Conservation (phyloP, 495 filamentous ascomycete genomes). For the Talaromyces borbonicus region DNA sequence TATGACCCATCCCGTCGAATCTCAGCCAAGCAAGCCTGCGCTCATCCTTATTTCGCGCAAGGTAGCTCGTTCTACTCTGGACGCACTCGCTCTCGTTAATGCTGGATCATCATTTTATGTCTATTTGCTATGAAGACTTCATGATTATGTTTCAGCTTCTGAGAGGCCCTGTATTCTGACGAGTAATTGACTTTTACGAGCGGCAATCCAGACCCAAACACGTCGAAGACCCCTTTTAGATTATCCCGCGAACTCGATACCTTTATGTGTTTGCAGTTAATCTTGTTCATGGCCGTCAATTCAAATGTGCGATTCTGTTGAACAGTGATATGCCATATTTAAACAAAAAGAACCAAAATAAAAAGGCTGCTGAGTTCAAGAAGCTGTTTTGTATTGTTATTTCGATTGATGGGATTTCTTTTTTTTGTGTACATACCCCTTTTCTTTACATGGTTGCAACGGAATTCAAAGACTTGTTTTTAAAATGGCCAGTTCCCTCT, state of each 20-base stretch:
- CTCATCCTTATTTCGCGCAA: slow-evolving; percentile 85
- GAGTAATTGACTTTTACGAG: neutral
- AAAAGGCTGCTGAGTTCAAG: neutral
- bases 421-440: neutral
- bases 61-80: slow-evolving; percentile 46
- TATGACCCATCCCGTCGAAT: slow-evolving; percentile 92
- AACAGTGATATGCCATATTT: neutral
- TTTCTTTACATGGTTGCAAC: neutral
- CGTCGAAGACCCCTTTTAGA: too few relatives aligned
- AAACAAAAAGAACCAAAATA: neutral
- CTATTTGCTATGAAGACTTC: neutral
- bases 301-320: neutral
- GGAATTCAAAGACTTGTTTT: too few relatives aligned
- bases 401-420: slow-evolving; percentile 2
- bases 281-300: neutral
- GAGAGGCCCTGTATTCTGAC: neutral
- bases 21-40: slow-evolving; percentile 88
- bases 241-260: too few relatives aligned
- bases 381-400: slow-evolving; percentile 2
- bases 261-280: too few relatives aligned
- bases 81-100: slow-evolving; percentile 33
- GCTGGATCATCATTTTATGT: slow-evolving; percentile 13
- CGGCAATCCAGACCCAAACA: neutral
- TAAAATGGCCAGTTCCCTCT: too few relatives aligned
- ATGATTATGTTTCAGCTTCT: neutral